phyloP scores from a whole-genome alignment of 768 basidiomycete genomes.

The Flagelloscypha sp. region DNA sequence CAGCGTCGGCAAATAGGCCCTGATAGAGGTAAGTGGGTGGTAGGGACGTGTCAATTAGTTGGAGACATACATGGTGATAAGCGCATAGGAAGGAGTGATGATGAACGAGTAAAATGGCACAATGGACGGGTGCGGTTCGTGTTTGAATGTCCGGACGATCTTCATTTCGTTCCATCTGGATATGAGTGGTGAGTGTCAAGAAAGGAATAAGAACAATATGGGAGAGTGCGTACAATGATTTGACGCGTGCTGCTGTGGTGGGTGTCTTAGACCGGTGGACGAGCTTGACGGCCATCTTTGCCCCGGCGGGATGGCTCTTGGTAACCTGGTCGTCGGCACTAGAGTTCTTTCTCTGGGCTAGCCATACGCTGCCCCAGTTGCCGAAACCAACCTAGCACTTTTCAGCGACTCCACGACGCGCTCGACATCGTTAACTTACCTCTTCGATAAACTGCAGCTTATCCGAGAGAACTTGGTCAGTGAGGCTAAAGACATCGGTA shows the following conservation, averaged over 20 bases:
- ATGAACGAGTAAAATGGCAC: conserved; percentile 92
- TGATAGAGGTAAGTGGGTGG: conserved; percentile 20
- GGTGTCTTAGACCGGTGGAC: conserved; percentile 76
- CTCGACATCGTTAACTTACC: conserved; percentile 27
- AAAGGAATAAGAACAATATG: conserved; percentile 1
- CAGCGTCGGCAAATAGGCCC: conserved; percentile 80
- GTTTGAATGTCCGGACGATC: conserved; percentile 77
- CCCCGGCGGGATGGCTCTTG: conserved; percentile 31
- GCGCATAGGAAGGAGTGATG: conserved; percentile 82
- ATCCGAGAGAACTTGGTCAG: conserved; percentile 54
- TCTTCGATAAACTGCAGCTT: conserved; percentile 69
- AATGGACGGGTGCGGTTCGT: conserved; percentile 84
- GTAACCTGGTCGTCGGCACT: conserved; percentile 24
- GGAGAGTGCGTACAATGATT: conserved; percentile 58
- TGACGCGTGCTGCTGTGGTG: conserved; percentile 82
- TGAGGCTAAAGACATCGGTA: conserved; percentile 65
- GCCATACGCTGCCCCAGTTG: conserved; percentile 91
- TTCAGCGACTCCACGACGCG: conserved; percentile 8
- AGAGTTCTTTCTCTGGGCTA: conserved; percentile 55
- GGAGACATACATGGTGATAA: conserved; percentile 71
- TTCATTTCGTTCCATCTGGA: conserved; percentile 98
- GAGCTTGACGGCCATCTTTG: conserved; percentile 83
- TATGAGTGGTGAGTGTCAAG: neutral
- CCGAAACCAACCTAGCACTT: conserved; percentile 70
- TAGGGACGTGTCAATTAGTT: conserved; percentile 8